Conservation (phyloP, 2,329 filamentous ascomycete genomes). For the Aurifilum marmelostoma region DNA sequence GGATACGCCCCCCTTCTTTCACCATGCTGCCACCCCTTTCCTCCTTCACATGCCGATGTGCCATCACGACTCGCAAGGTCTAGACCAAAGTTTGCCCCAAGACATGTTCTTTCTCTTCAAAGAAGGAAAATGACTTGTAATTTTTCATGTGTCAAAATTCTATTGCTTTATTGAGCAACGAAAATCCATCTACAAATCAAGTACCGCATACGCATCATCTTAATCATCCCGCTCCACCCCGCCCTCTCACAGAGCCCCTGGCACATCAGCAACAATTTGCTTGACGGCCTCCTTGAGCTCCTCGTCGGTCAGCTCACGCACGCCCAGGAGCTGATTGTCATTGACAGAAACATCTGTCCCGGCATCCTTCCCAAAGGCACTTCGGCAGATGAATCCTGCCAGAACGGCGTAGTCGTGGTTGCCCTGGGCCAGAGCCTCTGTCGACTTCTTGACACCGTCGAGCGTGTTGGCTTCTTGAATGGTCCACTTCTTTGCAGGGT, state of each 20-base stretch:
- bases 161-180: too few species aligned
- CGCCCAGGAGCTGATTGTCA: constrained; percentile 23
- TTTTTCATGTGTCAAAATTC: too few species aligned
- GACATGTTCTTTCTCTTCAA: too few species aligned
- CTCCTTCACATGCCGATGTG: neutral
- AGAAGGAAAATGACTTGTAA: too few species aligned
- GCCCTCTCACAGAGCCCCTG: constrained; percentile 5
- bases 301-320: constrained; percentile 12
- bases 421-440: constrained; percentile 13
- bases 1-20: neutral
- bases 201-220: too few species aligned
- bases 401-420: constrained; percentile 7
- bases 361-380: constrained; percentile 6
- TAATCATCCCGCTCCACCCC: neutral
- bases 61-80: neutral
- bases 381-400: constrained; percentile 8
- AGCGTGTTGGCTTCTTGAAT: constrained; percentile 8
- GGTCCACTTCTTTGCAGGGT: constrained; percentile 21
- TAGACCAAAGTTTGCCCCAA: too few species aligned
- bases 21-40: neutral
- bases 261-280: constrained; percentile 2
- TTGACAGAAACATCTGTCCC: constrained; percentile 15
- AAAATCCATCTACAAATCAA: too few species aligned
- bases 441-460: constrained; percentile 15
- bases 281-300: constrained; percentile 20